A percentile compares a stretch with the other conserved stretches of the same genome.
phyloP scores from a whole-genome alignment of 208 protist genomes.

The Acanthamoeba royreba region DNA sequence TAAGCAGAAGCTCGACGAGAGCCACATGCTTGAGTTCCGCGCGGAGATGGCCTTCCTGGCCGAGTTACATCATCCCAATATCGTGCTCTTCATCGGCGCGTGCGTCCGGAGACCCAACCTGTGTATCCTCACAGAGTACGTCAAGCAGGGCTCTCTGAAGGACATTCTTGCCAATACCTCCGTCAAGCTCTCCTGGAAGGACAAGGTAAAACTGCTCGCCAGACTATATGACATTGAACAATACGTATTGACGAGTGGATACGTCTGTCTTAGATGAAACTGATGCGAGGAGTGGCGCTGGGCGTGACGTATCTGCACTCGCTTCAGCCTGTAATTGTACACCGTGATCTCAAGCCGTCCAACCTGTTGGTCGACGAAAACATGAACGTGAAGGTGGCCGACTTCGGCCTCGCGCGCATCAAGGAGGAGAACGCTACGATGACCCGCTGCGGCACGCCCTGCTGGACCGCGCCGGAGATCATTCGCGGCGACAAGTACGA shows the following conservation, averaged over 20 bases:
- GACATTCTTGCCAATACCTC: background rate
- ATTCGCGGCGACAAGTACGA: background rate
- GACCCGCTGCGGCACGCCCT: too few relatives aligned
- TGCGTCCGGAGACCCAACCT: background rate
- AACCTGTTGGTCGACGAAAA: too few relatives aligned
- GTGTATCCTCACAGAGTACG: constrained; percentile 8
- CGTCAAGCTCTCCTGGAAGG: background rate
- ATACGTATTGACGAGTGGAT: too few relatives aligned
- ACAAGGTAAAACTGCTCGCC: background rate
- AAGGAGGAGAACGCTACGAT: too few relatives aligned
- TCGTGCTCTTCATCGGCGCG: background rate
- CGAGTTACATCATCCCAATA: background rate
- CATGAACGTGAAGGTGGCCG: too few relatives aligned
- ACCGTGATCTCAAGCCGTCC: too few relatives aligned
- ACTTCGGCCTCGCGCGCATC: too few relatives aligned
- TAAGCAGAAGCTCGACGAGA: background rate
- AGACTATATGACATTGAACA: too few relatives aligned
- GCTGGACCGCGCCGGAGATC: too few relatives aligned
- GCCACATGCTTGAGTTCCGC: background rate
- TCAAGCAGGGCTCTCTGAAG: background rate
- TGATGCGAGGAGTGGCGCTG: too few relatives aligned
- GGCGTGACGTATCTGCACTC: background rate
- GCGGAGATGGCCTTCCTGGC: background rate
- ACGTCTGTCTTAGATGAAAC: too few relatives aligned
- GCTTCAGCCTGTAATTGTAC: too few relatives aligned